A percentile compares a stretch with the other conserved stretches of the same genome.
Conservation (phyloP, 73 alveolate species). For the Tetrahymena elliotti region DNA sequence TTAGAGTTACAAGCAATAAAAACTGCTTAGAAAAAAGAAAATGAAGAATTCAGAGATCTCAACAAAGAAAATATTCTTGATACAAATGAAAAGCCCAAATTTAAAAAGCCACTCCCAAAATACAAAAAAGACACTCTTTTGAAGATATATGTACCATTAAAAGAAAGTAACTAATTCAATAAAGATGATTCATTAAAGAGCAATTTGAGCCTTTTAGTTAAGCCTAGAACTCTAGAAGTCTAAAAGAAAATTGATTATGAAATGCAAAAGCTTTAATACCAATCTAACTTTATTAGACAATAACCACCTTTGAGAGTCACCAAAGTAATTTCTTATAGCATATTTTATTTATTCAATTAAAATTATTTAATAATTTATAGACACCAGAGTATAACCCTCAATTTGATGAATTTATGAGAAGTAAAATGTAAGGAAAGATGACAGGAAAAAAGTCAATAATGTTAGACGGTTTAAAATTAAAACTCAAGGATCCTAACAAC, state of each 20-base stretch:
- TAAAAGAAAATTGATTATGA: not conserved
- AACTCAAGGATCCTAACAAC: not conserved
- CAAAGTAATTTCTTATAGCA: not conserved
- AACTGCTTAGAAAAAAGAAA: not conserved
- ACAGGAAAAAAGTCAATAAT: not conserved
- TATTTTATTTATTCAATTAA: no score
- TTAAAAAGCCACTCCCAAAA: not conserved
- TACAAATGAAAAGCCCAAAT: not conserved
- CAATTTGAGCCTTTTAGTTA: not conserved
- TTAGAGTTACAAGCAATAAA: not conserved
- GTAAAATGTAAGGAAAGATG: not conserved
- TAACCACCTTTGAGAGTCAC: not conserved
- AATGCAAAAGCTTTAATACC: not conserved
- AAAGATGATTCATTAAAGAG: not conserved
- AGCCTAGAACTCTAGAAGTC: not conserved
- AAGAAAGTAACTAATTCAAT: not conserved
- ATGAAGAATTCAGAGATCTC: not conserved
- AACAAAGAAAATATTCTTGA: not conserved
- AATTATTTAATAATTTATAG: no score
- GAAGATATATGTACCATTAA: not conserved
- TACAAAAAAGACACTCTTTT: not conserved
- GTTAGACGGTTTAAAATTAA: not conserved
- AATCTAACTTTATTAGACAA: not conserved
- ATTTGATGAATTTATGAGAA: not conserved
- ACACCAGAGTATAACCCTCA: not conserved